Evolutionary conservation across 768 basidiomycete genomes (phyloP).

Genomic region (Hypholoma fasciculare): DNA sequence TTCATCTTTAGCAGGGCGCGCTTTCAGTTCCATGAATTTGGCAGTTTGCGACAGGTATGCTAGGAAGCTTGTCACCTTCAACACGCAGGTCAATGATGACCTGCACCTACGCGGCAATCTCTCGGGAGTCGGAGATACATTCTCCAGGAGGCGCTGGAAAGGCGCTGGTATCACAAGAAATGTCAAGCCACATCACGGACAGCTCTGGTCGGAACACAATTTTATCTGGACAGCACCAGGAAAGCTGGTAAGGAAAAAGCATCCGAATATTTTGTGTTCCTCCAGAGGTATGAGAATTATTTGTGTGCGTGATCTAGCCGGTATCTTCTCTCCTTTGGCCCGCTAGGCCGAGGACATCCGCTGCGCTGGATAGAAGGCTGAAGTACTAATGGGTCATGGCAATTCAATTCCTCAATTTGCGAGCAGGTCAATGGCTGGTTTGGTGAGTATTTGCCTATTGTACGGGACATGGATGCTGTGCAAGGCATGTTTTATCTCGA

Average conservation of each 20-base stretch:
- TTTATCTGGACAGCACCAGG: neutral
- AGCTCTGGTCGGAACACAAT: neutral
- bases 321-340: too few species aligned
- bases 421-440: conserved; percentile 38
- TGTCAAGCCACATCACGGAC: neutral
- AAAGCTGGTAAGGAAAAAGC: neutral
- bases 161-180: neutral
- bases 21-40: neutral
- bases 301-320: too few species aligned
- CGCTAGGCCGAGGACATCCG: too few species aligned
- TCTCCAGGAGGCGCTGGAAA: neutral
- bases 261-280: neutral
- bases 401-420: conserved; percentile 23
- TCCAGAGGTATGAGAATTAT: too few species aligned
- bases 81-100: too few species aligned
- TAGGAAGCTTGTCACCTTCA: too few species aligned
- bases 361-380: too few species aligned
- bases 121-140: neutral
- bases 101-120: too few species aligned
- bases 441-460: conserved; percentile 30
- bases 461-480: conserved; percentile 27
- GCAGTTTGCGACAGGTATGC: too few species aligned
- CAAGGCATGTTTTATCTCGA: conserved; percentile 37
- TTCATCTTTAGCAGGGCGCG: neutral
- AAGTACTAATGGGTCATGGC: conserved; percentile 11